These are phyloP conservation scores for Xylaria sp. DNA, from an alignment of 2,329 filamentous ascomycete genomes.

Conservation along the genomic window DNA sequence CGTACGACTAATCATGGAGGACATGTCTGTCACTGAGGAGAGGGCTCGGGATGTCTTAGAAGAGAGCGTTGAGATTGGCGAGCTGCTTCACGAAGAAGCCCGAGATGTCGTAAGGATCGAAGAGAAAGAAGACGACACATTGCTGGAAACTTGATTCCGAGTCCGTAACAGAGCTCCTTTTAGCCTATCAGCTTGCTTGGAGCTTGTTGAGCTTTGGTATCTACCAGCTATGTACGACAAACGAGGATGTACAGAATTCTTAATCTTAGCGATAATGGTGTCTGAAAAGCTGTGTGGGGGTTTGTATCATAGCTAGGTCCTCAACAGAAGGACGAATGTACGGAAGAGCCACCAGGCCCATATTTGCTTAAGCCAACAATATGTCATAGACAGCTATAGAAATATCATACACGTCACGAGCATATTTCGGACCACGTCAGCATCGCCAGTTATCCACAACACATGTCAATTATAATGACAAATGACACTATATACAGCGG, in stretches of 20 bases:
- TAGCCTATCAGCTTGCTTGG: not conserved
- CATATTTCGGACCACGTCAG: not conserved
- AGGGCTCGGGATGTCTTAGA: constrained; percentile 67
- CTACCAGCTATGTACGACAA: constrained; percentile 11
- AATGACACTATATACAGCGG: constrained; percentile 24
- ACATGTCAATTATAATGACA: not conserved
- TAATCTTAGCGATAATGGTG: not conserved
- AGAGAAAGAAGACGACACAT: constrained; percentile 43
- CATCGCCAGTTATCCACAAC: not conserved
- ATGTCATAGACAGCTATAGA: not conserved
- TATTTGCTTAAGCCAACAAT: not conserved
- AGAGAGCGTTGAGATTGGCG: constrained; percentile 74
- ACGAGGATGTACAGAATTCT: not conserved
- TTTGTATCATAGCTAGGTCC: constrained; percentile 9
- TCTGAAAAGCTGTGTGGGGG: not conserved
- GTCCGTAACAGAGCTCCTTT: not conserved
- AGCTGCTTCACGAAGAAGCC: constrained; percentile 73
- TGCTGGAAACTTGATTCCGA: not conserved
- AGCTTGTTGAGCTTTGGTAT: not conserved
- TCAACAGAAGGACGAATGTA: constrained; percentile 1
- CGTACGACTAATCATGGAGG: constrained; percentile 66
- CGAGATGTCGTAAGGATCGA: constrained; percentile 61
- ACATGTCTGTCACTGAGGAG: constrained; percentile 59
- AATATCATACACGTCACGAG: not conserved
- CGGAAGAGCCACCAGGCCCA: not conserved